These are phyloP conservation scores for Tritrichomonas musculus DNA, from an alignment of 208 protist genomes.

Conservation along the genomic window DNA sequence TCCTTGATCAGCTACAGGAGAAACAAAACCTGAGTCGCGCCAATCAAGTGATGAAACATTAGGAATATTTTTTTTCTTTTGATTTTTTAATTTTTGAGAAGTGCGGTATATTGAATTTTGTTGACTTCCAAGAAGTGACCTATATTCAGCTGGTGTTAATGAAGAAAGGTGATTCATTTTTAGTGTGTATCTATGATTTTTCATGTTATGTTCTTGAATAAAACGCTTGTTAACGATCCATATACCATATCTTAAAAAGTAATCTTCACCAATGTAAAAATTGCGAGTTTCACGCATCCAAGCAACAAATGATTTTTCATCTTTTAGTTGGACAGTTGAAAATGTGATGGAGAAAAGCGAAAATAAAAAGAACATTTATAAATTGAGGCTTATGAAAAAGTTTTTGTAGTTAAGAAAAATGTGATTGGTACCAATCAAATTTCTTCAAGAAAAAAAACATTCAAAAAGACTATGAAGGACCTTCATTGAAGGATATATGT, in stretches of 20 bases:
- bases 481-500: too few species aligned
- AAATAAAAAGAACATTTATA: too few species aligned
- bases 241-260: background rate
- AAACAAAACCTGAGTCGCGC: constrained; percentile 51
- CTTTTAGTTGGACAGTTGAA: too few species aligned
- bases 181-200: background rate
- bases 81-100: background rate
- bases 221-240: background rate
- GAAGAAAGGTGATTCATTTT: background rate
- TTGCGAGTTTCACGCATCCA: background rate
- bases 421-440: too few species aligned
- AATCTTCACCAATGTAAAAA: background rate
- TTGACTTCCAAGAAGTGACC: background rate
- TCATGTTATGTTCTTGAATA: background rate
- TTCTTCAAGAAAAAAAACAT: too few species aligned
- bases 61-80: too few species aligned
- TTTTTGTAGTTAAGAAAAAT: too few species aligned
- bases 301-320: background rate
- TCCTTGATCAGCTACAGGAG: constrained; percentile 55
- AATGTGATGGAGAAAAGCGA: too few species aligned
- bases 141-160: background rate
- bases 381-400: too few species aligned
- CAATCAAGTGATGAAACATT: constrained; percentile 50
- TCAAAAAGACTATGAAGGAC: too few species aligned
- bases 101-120: too few species aligned